Conservation (phyloP, 2,329 filamentous ascomycete species). For the Emydomyces testavorans region DNA sequence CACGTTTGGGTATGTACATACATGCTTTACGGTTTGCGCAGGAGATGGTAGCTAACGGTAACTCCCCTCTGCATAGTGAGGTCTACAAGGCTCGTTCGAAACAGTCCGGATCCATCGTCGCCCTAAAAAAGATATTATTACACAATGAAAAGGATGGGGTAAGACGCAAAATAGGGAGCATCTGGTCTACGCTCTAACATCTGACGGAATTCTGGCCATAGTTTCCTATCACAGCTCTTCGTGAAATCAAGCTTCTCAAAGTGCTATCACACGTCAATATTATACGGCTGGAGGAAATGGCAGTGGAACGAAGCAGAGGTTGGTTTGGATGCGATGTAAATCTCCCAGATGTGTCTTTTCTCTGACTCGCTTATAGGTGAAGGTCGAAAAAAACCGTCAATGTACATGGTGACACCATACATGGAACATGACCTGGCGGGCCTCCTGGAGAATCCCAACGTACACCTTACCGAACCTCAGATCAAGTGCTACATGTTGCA, state of each 20-base stretch:
- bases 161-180: slow-evolving; percentile 25
- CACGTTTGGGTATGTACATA: slow-evolving; percentile 66
- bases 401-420: slow-evolving; percentile 98
- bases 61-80: slow-evolving; percentile 45
- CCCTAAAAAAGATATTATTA: slow-evolving; percentile 97
- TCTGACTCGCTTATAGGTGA: slow-evolving; percentile 43
- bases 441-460: slow-evolving; percentile 84
- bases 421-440: slow-evolving; percentile 99
- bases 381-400: slow-evolving; percentile 63
- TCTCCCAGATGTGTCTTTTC: slow-evolving; percentile 17
- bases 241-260: slow-evolving; percentile 96
- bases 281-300: slow-evolving; percentile 85
- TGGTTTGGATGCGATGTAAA: slow-evolving; percentile 14
- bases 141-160: slow-evolving; percentile 97
- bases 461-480: slow-evolving; percentile 74
- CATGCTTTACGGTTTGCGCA: not conserved
- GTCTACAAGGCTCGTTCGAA: slow-evolving; percentile 79
- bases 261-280: slow-evolving; percentile 86
- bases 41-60: slow-evolving; percentile 15
- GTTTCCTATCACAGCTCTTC: slow-evolving; percentile 95
- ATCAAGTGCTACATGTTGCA: slow-evolving; percentile 98
- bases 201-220: slow-evolving; percentile 24
- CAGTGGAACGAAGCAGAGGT: slow-evolving; percentile 65
- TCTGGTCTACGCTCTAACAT: not conserved
- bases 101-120: slow-evolving; percentile 63